A percentile compares a stretch with the other conserved stretches of the same genome.
These are phyloP conservation scores for Crepidotus variabilis DNA, from an alignment of 768 basidiomycete species.

Conservation along the genomic window DNA sequence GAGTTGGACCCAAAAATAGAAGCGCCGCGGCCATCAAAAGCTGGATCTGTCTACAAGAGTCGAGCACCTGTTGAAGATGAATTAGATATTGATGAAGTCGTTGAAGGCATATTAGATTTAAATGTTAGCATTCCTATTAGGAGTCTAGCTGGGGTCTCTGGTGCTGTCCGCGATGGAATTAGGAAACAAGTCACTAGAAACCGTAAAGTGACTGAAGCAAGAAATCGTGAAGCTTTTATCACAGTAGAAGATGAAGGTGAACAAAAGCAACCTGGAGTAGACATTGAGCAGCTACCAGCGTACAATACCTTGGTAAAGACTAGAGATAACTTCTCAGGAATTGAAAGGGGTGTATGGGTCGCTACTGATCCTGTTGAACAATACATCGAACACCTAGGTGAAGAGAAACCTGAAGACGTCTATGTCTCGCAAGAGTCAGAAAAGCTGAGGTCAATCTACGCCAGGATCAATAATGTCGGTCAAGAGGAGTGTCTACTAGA, in stretches of 20 bases:
- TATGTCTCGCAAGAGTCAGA: constrained; percentile 5
- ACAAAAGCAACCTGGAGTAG: background rate
- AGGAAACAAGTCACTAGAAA: background rate
- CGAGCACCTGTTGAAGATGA: background rate
- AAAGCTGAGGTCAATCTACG: constrained; percentile 2
- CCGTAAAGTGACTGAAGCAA: background rate
- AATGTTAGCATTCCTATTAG: background rate
- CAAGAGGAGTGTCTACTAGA: constrained; percentile 17
- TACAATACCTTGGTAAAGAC: background rate
- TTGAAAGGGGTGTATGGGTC: background rate
- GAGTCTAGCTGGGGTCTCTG: background rate
- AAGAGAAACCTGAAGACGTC: background rate
- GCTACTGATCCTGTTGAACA: constrained; percentile 4
- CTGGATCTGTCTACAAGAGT: background rate
- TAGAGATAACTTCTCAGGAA: background rate
- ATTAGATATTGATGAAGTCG: background rate
- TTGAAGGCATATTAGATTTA: background rate
- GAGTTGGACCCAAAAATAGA: background rate
- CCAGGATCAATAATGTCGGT: constrained; percentile 1
- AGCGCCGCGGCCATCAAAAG: background rate
- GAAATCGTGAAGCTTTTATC: background rate
- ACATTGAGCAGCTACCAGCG: background rate
- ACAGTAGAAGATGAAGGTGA: background rate
- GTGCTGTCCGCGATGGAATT: background rate
- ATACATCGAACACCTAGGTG: background rate